Base-by-base conservation (phyloP, 305 asterid genomes). In the Fraxinus angustifolia region DNA sequence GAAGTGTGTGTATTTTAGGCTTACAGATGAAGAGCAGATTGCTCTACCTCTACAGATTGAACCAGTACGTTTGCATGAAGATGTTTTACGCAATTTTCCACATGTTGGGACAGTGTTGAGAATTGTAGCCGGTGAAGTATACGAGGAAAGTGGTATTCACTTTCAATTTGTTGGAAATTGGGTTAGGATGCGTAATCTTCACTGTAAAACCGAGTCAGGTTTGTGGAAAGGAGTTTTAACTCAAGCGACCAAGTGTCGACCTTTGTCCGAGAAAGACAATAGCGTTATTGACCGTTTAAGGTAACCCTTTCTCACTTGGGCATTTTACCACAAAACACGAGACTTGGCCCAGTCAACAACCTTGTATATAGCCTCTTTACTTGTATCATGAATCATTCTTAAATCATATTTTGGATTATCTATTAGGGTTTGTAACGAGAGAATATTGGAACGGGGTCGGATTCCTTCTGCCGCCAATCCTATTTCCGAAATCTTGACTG, bases 121-220 rank as follows among this genome's bases (percentile, higher is more conserved):
- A 76, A 80, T 82, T 19, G 12, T 60, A 36, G 75, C 80, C 8
- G 83, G 82, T 48, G 75, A 79, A 28, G 53, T 21, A 17, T 79
- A 70, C 21, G 82, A 62, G 77, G 70, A 82, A 21, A 73, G 82
- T 31, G 82, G 83, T 72, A 12, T 65, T 60, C 76, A 42, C 78
- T 79, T 85, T 30, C 84, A 62, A 23, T 35, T 38, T 35, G 77
- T 36, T 14, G 80, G 48, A 21, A 82, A 77, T 33, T 85, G 84
- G 84, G 83, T 85, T 3, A 79, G 83, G 60, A 28, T 85, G 38
- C 78, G 84, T 23, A 82, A 85, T 79, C 82, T 85, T 70, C 78
- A 21, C n/a, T 62, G 72, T 28, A 76, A 74, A 79, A 76, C 83
- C 28, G 80, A 79, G 42, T 79, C 75, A 12, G 80, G 82, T 50